Evolutionary conservation across 1,284 basidiomycete genomes (phyloP).

Genomic region (Rhodotorula sp.): DNA sequence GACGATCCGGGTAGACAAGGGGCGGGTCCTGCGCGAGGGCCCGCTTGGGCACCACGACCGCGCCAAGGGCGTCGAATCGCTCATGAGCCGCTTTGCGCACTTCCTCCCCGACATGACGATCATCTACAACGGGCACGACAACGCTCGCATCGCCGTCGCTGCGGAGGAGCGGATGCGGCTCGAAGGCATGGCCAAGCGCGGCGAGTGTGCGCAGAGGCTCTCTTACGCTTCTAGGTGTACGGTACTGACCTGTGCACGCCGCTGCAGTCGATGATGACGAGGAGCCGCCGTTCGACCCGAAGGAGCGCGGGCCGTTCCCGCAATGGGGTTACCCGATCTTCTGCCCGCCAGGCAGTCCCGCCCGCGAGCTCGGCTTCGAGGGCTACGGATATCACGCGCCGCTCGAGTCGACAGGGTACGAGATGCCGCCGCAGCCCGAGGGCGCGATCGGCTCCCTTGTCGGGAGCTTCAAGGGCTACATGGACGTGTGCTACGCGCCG

Average conservation of each 20-base stretch:
- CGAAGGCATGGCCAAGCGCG: constrained; percentile 31
- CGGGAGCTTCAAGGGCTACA: constrained; percentile 41
- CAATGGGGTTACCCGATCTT: constrained; percentile 45
- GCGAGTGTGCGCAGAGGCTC: constrained; percentile 31
- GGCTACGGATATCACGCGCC: constrained; percentile 40
- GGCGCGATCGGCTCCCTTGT: constrained; percentile 41
- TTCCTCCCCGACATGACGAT: constrained; percentile 45
- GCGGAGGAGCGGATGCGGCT: constrained; percentile 44
- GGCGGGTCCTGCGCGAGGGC: constrained; percentile 40
- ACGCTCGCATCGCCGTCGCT: constrained; percentile 41
- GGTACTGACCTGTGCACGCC: neutral
- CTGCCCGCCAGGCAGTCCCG: constrained; percentile 40
- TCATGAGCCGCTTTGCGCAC: constrained; percentile 42
- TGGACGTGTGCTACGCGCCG: constrained; percentile 46
- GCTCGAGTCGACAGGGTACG: constrained; percentile 39
- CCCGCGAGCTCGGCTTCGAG: constrained; percentile 39
- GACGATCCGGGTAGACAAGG: constrained; percentile 41
- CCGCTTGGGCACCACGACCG: constrained; percentile 45
- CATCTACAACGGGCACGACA: constrained; percentile 46
- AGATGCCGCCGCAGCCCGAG: constrained; percentile 33
- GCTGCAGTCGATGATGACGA: constrained; percentile 34
- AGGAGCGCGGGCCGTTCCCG: constrained; percentile 41
- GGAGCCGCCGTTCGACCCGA: constrained; percentile 40
- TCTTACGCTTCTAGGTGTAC: too few relatives aligned
- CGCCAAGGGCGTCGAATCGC: constrained; percentile 42